Percentiles rank a stretch among this genome's conserved stretches.
These are phyloP conservation scores for Posidonia australis DNA, from an alignment of 106 monocot species.

Conservation along the genomic window DNA sequence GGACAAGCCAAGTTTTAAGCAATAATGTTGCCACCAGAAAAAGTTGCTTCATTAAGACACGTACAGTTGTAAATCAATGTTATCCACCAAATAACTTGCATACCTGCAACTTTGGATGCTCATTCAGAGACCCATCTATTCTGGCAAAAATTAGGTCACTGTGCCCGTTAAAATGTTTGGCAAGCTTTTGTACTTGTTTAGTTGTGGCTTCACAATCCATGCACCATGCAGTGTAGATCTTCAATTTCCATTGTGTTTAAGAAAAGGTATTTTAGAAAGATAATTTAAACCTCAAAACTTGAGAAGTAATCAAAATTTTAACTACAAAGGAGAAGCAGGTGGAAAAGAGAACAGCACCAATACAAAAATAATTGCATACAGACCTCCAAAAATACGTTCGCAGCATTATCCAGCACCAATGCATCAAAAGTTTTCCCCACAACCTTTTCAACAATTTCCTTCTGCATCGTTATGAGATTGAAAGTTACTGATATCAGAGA, in stretches of 20 bases:
- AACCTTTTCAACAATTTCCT: constrained; percentile 58
- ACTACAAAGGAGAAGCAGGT: neutral
- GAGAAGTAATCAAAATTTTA: no score
- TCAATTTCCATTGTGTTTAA: neutral
- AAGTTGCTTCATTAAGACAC: no score
- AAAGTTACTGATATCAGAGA: neutral
- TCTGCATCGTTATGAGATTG: constrained; percentile 27
- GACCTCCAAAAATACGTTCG: constrained; percentile 93
- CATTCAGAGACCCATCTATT: constrained; percentile 87
- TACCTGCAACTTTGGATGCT: constrained; percentile 90
- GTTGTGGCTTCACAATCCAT: constrained; percentile 77
- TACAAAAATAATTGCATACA: neutral
- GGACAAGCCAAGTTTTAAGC: no score
- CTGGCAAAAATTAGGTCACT: constrained; percentile 60
- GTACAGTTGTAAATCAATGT: neutral
- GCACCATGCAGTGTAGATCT: constrained; percentile 89
- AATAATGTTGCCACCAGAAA: no score
- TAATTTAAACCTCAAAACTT: neutral
- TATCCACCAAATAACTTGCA: no score
- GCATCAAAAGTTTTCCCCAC: constrained; percentile 76
- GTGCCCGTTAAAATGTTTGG: constrained; percentile 52
- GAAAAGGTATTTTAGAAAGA: neutral
- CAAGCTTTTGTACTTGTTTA: constrained; percentile 64
- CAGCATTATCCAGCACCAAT: constrained; percentile 50
- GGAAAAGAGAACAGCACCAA: neutral